Evolutionary conservation across 2,329 filamentous ascomycete genomes (phyloP), one percentile per base, ranked within the genome.

Genomic region (Colletotrichum sp.): DNA sequence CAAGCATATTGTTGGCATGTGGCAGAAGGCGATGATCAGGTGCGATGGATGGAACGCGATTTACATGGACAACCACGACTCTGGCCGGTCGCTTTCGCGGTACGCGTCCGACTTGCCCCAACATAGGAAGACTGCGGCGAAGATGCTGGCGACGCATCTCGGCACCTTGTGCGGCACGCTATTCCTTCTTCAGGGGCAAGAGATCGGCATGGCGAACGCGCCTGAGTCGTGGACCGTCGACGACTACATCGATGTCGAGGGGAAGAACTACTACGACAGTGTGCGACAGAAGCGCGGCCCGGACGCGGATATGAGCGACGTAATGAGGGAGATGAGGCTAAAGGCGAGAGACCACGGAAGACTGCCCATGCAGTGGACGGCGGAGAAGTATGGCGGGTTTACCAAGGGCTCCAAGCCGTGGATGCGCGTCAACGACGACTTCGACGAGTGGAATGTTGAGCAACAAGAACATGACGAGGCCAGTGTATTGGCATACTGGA

Each of bases 51-150:
- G 88, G 88, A 89, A 88, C 18, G 88, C 89, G 0, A 84, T 88
- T 0, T 92, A 90, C 76, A 84, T 89, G 77, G 90, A 91, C 44
- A 91, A 91, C 72, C 90, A 91, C 77, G 90, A 91, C 78, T 87
- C 89, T n/a, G 86, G 87, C 0, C 85, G 90, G 0, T 88, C 86
- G 1, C 80, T 92, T 0, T 89, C 87, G 3, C 85, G 90, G 0
- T 91, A 87, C 69, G 86, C 82, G 0, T 85, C 85, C 2, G 86
- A 88, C 28, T 77, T 82, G 0, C 84, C 86, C 0, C 78, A 85
- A 16, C 82, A 83, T 63, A 83, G 88, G 6, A 83, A 80, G 1
- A 76, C 81, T 0, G 84, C 85, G 4, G 88, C 86, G 0, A 90
- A 89, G 78, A 87, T 90, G 86, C 81, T 90, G 4, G 87, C 87